Base-by-base conservation (phyloP, 2,329 filamentous ascomycete genomes). In the Curvularia eragrostidis region DNA sequence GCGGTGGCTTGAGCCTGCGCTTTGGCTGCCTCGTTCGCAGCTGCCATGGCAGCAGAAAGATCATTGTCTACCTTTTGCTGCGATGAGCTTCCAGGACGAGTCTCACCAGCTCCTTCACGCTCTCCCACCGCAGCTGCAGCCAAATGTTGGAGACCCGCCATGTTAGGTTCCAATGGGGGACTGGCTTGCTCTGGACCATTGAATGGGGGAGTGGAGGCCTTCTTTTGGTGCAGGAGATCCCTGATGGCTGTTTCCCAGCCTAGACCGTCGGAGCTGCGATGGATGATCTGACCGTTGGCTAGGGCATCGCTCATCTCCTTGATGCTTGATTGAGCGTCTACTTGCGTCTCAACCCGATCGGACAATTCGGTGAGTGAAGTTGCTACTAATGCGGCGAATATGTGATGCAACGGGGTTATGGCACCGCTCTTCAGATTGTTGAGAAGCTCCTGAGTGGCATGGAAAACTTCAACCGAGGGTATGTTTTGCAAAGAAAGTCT, bases 101-200 rank as follows among this genome's bases (percentile, higher is more conserved):
- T 52, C 9, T 58, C 56, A 6, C 46, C 56, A 7, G 52, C 50
- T 36, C 71, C 67, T 50, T 73, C 74, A 15, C 75, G 72, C 55
- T 76, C 75, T 15, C 74, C 74, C 0, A 77, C 75, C 5, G 75
- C 75, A 9, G 75, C 75, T 3, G 74, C 75, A 19, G 75, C 75
- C 3, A 77, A 73, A 51, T 77, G 75, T 48, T 77, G 73, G 0
- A 77, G 67, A 13, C 74, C 73, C 18, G 69, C 73, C 71, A 77
- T 75, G 52, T 77, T 76, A 10, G 73, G 73, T 51, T 75, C 68
- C 2, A 62, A n/a, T 6, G 61, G 62, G 8, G 71, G 57, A 48
- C 58, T 68, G 6, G 65, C 65, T 41, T 69, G 73, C 23, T 75
- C 74, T 2, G 61, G 32, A 5, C 56, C 50, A 8, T 66, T 68